A percentile compares a stretch with the other conserved stretches of the same genome.
phyloP scores from a whole-genome alignment of 176 grass and related monocot species.

The Musa beccarii region DNA sequence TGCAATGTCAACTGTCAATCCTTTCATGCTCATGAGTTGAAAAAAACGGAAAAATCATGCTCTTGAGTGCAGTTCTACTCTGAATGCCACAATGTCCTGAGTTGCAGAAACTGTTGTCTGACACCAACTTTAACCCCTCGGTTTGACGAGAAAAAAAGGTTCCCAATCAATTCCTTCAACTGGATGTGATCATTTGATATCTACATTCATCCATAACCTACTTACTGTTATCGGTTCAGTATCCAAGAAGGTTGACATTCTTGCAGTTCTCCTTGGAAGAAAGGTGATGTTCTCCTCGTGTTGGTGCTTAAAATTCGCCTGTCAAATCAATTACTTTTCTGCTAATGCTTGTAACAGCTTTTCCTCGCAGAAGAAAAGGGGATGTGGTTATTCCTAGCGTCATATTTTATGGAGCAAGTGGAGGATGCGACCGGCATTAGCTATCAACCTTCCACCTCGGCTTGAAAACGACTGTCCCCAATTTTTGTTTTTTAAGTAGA shows the following conservation, averaged over 20 bases:
- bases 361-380: background rate
- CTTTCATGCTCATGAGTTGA: too few relatives aligned
- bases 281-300: background rate
- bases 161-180: background rate
- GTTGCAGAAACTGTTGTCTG: too few relatives aligned
- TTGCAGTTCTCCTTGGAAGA: background rate
- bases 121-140: too few relatives aligned
- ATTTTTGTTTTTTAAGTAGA: background rate
- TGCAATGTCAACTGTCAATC: background rate
- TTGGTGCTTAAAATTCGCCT: background rate
- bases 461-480: background rate
- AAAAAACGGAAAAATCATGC: too few relatives aligned
- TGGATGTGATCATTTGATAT: background rate
- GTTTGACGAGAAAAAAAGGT: too few relatives aligned
- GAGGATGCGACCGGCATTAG: background rate
- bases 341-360: background rate
- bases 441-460: background rate
- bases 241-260: constrained; percentile 11
- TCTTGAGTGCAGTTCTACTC: too few relatives aligned
- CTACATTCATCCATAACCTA: background rate
- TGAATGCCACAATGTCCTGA: too few relatives aligned
- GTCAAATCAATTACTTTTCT: constrained; percentile 2
- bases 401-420: background rate
- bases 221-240: background rate
- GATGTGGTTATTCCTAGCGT: background rate